Percentiles rank a stretch among this genome's conserved stretches.
Conservation (phyloP, 495 filamentous ascomycete species). For the Xylaria sp. region DNA sequence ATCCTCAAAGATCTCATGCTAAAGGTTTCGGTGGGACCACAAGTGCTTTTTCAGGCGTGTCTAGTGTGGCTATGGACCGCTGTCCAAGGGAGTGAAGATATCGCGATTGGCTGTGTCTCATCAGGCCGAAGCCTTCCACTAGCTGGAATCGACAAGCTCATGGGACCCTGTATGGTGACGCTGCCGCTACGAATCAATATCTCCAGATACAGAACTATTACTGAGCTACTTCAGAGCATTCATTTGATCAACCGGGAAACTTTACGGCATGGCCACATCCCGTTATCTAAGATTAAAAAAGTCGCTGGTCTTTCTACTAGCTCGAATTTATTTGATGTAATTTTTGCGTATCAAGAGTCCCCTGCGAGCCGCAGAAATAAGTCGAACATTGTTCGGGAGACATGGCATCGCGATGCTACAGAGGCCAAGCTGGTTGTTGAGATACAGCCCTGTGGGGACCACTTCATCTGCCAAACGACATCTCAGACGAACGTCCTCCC, state of each 20-base stretch:
- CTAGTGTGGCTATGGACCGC: constrained; percentile 68
- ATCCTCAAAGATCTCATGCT: constrained; percentile 29
- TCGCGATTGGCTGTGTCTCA: constrained; percentile 75
- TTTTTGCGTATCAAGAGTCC: constrained; percentile 82
- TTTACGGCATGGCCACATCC: constrained; percentile 62
- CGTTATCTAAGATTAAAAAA: constrained; percentile 71
- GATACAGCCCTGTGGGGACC: constrained; percentile 63
- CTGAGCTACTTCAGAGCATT: constrained; percentile 64
- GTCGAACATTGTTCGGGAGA: constrained; percentile 48
- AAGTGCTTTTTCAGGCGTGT: constrained; percentile 74
- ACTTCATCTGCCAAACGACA: constrained; percentile 65
- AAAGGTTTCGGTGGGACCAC: constrained; percentile 45
- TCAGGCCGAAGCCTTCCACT: constrained; percentile 77
- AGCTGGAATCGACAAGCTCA: constrained; percentile 67
- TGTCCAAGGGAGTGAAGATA: constrained; percentile 68
- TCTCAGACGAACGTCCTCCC: constrained; percentile 48
- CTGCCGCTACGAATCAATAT: constrained; percentile 69
- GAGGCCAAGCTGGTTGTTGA: constrained; percentile 79
- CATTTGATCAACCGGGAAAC: constrained; percentile 67
- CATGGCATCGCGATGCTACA: constrained; percentile 67
- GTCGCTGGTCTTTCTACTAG: constrained; percentile 55
- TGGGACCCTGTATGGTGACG: constrained; percentile 75
- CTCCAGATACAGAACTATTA: constrained; percentile 52
- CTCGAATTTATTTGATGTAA: constrained; percentile 67
- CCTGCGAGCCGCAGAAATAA: constrained; percentile 48